Percentiles rank a stretch among this genome's conserved stretches.
These are phyloP conservation scores for Metschnikowia bowlesiae DNA, from an alignment of 805 yeast genomes.

Conservation along the genomic window DNA sequence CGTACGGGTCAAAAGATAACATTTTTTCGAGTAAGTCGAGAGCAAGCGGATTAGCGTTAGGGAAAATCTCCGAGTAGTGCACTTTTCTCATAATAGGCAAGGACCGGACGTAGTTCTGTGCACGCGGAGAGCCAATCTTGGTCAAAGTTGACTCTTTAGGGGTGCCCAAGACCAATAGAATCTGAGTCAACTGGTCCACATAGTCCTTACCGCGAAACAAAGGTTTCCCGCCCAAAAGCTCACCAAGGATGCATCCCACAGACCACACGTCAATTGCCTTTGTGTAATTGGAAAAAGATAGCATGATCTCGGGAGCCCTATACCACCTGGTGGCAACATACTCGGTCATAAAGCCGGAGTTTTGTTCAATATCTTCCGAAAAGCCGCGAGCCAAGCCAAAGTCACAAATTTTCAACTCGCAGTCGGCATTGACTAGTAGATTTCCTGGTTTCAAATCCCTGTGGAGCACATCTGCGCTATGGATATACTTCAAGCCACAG, in stretches of 20 bases:
- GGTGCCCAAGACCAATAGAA: constrained; percentile 83
- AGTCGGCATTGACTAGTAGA: constrained; percentile 87
- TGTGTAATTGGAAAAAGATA: constrained; percentile 89
- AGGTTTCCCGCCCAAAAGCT: constrained; percentile 84
- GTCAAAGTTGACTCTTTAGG: constrained; percentile 55
- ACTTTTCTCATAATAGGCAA: constrained; percentile 78
- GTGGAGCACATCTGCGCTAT: constrained; percentile 88
- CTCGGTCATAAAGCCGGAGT: constrained; percentile 92
- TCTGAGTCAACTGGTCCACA: constrained; percentile 90
- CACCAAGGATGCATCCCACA: constrained; percentile 95
- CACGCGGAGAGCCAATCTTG: constrained; percentile 71
- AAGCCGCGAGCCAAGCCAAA: constrained; percentile 95
- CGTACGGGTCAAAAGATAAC: constrained; percentile 82
- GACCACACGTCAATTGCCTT: constrained; percentile 98
- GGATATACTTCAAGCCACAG: constrained; percentile 87
- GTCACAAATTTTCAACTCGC: constrained; percentile 94
- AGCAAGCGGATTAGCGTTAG: constrained; percentile 83
- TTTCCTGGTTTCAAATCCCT: constrained; percentile 95
- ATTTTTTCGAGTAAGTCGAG: constrained; percentile 63
- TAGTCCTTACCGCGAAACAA: constrained; percentile 94
- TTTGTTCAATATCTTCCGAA: constrained; percentile 73
- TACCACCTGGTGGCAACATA: constrained; percentile 99
- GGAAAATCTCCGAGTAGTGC: constrained; percentile 68
- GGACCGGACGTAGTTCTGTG: constrained; percentile 86
- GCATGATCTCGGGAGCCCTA: constrained; percentile 96